Conservation (phyloP, 441 rosid genomes). For the Rhodomyrtus psidioides region DNA sequence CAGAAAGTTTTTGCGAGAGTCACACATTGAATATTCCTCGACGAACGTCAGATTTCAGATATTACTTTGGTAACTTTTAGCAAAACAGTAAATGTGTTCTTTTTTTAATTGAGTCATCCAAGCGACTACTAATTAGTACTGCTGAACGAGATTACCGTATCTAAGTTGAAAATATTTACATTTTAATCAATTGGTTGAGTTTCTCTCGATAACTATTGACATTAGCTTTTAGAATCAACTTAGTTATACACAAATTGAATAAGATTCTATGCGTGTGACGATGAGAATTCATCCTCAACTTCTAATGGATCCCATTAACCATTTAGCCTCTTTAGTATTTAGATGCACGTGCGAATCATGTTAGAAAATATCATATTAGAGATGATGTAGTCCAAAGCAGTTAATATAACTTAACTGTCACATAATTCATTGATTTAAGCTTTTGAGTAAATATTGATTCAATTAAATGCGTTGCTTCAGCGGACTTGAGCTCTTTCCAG, state of each 20-base stretch:
- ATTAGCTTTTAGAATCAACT: background rate
- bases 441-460: fast-evolving
- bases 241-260: background rate
- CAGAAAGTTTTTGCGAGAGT: background rate
- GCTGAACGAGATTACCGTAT: background rate
- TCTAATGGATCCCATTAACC: too few species aligned
- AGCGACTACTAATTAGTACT: background rate
- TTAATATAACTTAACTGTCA: background rate
- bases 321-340: background rate
- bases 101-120: background rate
- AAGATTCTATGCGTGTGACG: background rate
- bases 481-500: background rate
- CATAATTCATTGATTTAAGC: background rate
- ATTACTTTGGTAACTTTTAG: background rate
- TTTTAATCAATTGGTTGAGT: background rate
- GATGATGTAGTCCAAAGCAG: background rate
- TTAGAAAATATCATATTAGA: background rate
- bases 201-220: background rate
- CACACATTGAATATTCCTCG: background rate
- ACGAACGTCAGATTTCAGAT: background rate
- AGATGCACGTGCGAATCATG: background rate
- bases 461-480: background rate
- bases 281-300: background rate
- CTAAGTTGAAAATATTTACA: background rate
- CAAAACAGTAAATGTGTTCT: background rate